Conservation (phyloP, 495 filamentous ascomycete genomes). For the Penicillium argentinense region DNA sequence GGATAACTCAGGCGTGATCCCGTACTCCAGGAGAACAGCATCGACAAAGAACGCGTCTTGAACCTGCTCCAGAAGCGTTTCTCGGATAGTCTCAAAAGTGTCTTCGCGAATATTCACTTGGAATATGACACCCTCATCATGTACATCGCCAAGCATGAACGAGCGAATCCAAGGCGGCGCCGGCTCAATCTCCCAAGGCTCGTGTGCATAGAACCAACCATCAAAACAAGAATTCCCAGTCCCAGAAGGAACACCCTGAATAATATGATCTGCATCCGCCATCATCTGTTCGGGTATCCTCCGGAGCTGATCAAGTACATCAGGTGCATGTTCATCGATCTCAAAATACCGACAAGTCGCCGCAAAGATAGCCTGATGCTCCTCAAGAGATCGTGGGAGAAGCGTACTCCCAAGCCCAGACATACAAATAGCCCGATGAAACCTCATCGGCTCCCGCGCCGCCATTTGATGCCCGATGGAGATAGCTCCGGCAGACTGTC, state of each 20-base stretch:
- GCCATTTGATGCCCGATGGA: constrained; percentile 13
- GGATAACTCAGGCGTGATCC: constrained; percentile 1
- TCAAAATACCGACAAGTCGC: constrained; percentile 8
- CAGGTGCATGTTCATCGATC: constrained; percentile 3
- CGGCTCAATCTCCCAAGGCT: background rate
- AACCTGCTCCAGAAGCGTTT: constrained; percentile 4
- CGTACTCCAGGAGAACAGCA: constrained; percentile 3
- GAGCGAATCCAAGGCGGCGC: constrained; percentile 4
- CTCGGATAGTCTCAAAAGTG: constrained; percentile 4
- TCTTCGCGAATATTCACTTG: constrained; percentile 8
- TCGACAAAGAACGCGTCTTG: constrained; percentile 9
- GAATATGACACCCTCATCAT: constrained; percentile 15
- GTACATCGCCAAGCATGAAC: constrained; percentile 12
- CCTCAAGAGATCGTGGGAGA: background rate
- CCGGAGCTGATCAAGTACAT: constrained; percentile 11
- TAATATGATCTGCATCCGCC: constrained; percentile 11
- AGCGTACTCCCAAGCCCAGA: constrained; percentile 10
- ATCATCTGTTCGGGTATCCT: constrained; percentile 7
- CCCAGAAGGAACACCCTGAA: constrained; percentile 8
- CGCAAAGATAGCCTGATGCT: constrained; percentile 7
- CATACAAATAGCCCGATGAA: constrained; percentile 15
- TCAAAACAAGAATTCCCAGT: constrained; percentile 13
- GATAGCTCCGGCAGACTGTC: constrained; percentile 11
- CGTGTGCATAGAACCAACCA: constrained; percentile 13
- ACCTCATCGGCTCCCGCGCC: constrained; percentile 11